These are phyloP conservation scores for Trichoderma aggressivum DNA, from an alignment of 2,329 filamentous ascomycete species.

Conservation along the genomic window DNA sequence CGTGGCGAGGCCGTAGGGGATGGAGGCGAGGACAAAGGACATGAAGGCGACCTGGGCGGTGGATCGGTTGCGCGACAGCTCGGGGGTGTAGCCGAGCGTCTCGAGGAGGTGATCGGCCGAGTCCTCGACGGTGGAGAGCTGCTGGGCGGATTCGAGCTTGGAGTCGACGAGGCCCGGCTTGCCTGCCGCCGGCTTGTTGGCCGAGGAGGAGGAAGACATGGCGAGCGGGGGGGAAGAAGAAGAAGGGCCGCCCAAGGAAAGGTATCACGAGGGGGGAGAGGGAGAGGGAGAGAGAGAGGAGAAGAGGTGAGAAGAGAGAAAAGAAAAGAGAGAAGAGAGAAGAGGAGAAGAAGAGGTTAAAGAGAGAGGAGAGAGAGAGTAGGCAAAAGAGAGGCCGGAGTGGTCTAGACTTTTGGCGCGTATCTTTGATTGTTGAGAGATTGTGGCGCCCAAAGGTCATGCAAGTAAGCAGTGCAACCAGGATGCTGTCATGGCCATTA, in stretches of 20 bases:
- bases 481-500: slow-evolving; percentile 4
- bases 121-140: slow-evolving; percentile 30
- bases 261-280: neutral
- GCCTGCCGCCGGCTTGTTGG: slow-evolving; percentile 22
- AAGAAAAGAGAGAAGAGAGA: neutral
- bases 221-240: neutral
- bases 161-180: slow-evolving; percentile 26
- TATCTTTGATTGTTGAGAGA: slow-evolving; percentile 10
- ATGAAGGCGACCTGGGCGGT: slow-evolving; percentile 70
- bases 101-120: slow-evolving; percentile 61
- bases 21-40: slow-evolving; percentile 72
- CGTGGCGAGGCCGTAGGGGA: slow-evolving; percentile 70
- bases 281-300: neutral
- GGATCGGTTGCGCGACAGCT: slow-evolving; percentile 61
- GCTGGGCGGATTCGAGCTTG: slow-evolving; percentile 29
- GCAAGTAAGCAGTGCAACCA: slow-evolving; percentile 16
- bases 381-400: neutral
- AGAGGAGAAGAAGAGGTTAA: neutral
- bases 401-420: slow-evolving; percentile 6
- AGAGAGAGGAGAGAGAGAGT: neutral
- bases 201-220: slow-evolving; percentile 21
- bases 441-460: slow-evolving; percentile 9
- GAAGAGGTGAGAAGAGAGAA: neutral
- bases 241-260: neutral
- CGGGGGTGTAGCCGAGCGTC: slow-evolving; percentile 63